phyloP scores from a whole-genome alignment of 2,329 filamentous ascomycete species.

The Aureobasidium lini region DNA sequence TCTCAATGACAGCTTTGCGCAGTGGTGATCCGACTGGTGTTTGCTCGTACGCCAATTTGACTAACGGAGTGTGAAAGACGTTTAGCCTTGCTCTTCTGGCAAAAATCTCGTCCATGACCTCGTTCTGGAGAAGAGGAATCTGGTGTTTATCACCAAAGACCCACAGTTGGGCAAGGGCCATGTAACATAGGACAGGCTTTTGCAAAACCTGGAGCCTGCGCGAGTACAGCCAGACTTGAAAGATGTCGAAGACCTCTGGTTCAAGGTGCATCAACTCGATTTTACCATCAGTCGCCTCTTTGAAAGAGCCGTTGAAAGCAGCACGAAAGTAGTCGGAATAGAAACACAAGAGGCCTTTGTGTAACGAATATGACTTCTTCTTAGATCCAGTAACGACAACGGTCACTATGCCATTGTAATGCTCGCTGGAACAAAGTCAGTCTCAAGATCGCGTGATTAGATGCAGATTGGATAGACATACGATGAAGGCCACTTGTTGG shows the following conservation, averaged over 20 bases:
- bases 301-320: too few relatives aligned
- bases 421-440: background rate
- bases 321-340: too few relatives aligned
- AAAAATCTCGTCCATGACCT: background rate
- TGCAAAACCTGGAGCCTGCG: background rate
- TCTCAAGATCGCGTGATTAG: background rate
- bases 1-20: background rate
- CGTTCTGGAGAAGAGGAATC: background rate
- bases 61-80: fast-evolving
- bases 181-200: background rate
- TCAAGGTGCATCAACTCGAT: conserved; percentile 13
- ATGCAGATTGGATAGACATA: background rate
- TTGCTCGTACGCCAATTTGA: background rate
- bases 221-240: conserved; percentile 18
- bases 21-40: background rate
- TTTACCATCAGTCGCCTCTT: background rate
- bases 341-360: too few relatives aligned
- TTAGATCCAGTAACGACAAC: background rate
- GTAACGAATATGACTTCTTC: too few relatives aligned
- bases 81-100: background rate
- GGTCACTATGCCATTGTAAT: background rate
- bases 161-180: conserved; percentile 6
- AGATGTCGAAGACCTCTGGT: conserved; percentile 13
- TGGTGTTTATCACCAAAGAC: conserved; percentile 13
- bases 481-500: background rate